A percentile compares a stretch with the other conserved stretches of the same genome.
phyloP scores from a whole-genome alignment of 768 basidiomycete species.

The Multifurca ochricompacta region DNA sequence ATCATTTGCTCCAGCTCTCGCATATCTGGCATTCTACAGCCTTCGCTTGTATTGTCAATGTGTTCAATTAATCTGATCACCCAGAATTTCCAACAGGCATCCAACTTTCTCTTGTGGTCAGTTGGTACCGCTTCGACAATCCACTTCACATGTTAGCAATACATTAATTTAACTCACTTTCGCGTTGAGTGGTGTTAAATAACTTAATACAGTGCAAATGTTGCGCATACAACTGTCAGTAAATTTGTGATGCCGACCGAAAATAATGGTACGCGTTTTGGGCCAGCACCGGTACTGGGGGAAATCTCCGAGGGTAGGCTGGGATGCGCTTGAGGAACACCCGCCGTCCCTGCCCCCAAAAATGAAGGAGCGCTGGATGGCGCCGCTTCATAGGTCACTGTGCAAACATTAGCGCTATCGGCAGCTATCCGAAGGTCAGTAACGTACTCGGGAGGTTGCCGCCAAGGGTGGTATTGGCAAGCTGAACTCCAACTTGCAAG shows the following conservation, averaged over 20 bases:
- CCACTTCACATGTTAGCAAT: not conserved
- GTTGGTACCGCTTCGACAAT: not conserved
- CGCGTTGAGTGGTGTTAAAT: not conserved
- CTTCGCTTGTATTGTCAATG: not conserved
- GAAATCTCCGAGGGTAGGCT: not conserved
- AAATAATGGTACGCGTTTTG: not conserved
- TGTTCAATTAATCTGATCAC: too few relatives aligned
- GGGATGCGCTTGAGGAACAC: slow-evolving; percentile 22
- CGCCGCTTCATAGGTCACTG: slow-evolving; percentile 36
- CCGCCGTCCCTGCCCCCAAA: slow-evolving; percentile 10
- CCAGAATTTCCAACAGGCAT: too few relatives aligned
- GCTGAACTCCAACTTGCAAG: slow-evolving; percentile 30
- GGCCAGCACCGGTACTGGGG: not conserved
- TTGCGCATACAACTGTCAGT: slow-evolving; percentile 5
- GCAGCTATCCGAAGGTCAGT: not conserved
- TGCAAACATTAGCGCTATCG: slow-evolving; percentile 2
- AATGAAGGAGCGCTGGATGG: slow-evolving; percentile 30
- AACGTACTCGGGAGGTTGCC: slow-evolving; percentile 29
- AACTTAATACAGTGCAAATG: not conserved
- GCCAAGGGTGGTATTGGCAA: slow-evolving; percentile 25
- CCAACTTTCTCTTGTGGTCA: too few relatives aligned
- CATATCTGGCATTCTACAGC: not conserved
- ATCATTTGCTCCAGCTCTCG: not conserved
- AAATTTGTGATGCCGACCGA: not conserved
- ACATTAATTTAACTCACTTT: not conserved